Conservation (phyloP, 75 land plant genomes). For the Selaginella tamariscina region DNA sequence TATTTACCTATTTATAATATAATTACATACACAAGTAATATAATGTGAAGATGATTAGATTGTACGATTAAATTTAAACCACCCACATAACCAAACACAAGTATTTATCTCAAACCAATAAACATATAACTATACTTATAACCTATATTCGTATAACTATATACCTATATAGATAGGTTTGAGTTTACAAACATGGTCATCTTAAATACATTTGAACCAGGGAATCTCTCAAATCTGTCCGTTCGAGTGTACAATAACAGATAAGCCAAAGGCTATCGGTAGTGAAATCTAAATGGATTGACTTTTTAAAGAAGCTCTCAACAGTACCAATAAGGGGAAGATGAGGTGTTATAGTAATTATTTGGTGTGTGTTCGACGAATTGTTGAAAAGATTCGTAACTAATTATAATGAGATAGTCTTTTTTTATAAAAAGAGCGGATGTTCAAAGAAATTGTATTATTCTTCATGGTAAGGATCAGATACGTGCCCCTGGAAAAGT, state of each 20-base stretch:
- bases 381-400: background rate
- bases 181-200: no score
- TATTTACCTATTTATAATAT: no score
- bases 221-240: no score
- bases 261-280: conserved; percentile 10
- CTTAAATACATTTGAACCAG: no score
- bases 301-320: background rate
- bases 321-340: background rate
- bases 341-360: conserved; percentile 9
- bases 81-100: no score
- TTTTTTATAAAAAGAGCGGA: background rate
- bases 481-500: background rate
- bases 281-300: conserved; percentile 4
- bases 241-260: conserved; percentile 11
- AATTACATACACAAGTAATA: no score
- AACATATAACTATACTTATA: no score
- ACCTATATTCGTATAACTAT: no score
- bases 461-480: background rate
- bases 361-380: conserved; percentile 16
- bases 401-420: conserved; percentile 11
- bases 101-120: no score
- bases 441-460: background rate
- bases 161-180: no score
- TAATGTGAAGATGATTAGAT: no score
- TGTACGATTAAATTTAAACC: no score